Conservation (phyloP, 139 green algal species). For the Zygnema cylindricum region DNA sequence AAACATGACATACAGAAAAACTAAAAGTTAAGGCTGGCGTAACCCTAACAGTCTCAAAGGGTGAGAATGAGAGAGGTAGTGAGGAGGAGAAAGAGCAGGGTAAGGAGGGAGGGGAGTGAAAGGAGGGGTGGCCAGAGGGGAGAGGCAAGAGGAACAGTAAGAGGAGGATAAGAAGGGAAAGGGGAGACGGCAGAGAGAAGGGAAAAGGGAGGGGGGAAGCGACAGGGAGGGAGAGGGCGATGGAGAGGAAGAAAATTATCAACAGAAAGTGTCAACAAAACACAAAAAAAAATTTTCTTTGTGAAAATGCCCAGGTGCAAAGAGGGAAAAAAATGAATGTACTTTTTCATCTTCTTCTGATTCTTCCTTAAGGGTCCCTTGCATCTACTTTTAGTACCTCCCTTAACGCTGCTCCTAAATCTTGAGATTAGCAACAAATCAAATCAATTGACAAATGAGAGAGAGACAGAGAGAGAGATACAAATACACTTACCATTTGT, state of each 20-base stretch:
- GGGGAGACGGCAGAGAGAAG: background rate
- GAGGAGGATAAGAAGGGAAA: background rate
- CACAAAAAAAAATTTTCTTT: background rate
- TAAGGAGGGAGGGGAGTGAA: background rate
- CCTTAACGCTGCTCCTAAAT: too few relatives aligned
- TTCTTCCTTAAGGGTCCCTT: too few relatives aligned
- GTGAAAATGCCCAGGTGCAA: background rate
- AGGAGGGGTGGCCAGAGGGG: background rate
- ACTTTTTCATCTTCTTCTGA: too few relatives aligned
- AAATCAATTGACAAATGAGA: slow-evolving; percentile 82
- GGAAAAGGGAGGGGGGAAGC: background rate
- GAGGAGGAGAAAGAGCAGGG: background rate
- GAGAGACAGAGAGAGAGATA: background rate
- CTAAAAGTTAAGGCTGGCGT: slow-evolving; percentile 7
- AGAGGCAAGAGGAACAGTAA: background rate
- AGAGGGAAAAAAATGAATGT: background rate
- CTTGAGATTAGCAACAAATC: slow-evolving; percentile 20
- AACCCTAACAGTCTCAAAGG: background rate
- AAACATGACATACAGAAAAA: background rate
- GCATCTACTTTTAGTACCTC: too few relatives aligned
- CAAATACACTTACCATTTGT: too few relatives aligned
- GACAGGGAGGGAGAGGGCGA: slow-evolving; percentile 8
- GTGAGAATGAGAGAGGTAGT: slow-evolving; percentile 4
- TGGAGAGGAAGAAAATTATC: slow-evolving; percentile 3
- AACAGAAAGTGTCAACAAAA: slow-evolving; percentile 6